Evolutionary conservation across 768 basidiomycete species (phyloP), one percentile per base, ranked within the genome.

Genomic region (Panaeolus papilionaceus): DNA sequence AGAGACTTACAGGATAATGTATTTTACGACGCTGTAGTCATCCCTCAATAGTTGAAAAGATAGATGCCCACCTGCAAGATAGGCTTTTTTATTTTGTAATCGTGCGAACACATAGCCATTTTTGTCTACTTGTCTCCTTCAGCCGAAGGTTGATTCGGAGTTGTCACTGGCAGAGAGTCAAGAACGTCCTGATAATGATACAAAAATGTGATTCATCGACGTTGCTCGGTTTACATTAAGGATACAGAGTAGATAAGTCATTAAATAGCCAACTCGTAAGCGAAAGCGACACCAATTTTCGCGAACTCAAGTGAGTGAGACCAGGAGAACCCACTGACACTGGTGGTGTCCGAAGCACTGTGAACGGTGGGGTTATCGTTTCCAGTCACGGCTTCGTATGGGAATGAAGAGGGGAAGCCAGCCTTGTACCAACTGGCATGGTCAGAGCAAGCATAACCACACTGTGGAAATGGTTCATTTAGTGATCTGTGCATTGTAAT

Each of bases 261-360:
- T 72, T 67, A 78, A 40, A 74, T 71, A 12, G 78, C 74, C 69
- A 89, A 70, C 73, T 90, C 89, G 69, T 88, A 82, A 2, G 83
- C 85, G 67, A 87, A 89, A 0, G 85, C 87, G 12, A 88, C 81
- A 18, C 81, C 85, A 20, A 90, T 79, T 76, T 89, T 89, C 28
- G 86, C 84, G 71, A 89, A 90, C 74, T 89, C 85, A 26, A 86
- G 76, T 64, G 86, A 85, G 72, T 89, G 86, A 10, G 74, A 66
- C 79, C 81, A 83, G 3, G 81, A 80, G 79, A 86, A 86, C 47
- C 85, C 84, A 38, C 75, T 78, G 70, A 81, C 76, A 71, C 77
- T 78, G 12, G 81, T 84, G 42, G 86, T 84, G 69, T 88, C 86
- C 68, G 71, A 78, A 65, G 78, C 63, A 2, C 77, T 77, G 75